Conservation (phyloP, 228 moss, liverwort and hornwort genomes). For the Sphagnum magellanicum region DNA sequence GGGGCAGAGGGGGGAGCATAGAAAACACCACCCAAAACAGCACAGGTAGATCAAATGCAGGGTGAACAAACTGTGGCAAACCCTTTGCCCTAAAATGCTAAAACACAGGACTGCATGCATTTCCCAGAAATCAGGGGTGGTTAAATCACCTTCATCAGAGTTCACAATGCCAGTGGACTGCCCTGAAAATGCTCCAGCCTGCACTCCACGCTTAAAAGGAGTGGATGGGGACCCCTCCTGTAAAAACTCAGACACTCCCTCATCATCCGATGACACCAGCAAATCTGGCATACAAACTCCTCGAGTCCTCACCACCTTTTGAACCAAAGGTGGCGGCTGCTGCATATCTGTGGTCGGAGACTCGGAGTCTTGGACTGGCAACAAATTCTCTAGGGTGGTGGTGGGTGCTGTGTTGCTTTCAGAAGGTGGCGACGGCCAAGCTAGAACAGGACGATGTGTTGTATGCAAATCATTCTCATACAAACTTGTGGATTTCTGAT, state of each 20-base stretch:
- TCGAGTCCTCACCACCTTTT: conserved; percentile 44
- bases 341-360: conserved; percentile 39
- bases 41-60: too few species aligned
- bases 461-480: conserved; percentile 44
- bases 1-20: too few species aligned
- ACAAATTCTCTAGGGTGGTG: neutral
- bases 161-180: conserved; percentile 37
- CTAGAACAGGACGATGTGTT: conserved; percentile 34
- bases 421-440: conserved; percentile 80
- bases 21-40: too few species aligned
- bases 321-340: conserved; percentile 27
- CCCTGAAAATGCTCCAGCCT: conserved; percentile 31
- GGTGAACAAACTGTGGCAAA: too few species aligned
- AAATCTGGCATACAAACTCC: conserved; percentile 40
- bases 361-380: conserved; percentile 36
- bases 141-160: conserved; percentile 65
- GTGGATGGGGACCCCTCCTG: conserved; percentile 52
- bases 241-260: conserved; percentile 42
- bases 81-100: too few species aligned
- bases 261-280: conserved; percentile 63
- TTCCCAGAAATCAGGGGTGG: too few species aligned
- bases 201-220: conserved; percentile 45
- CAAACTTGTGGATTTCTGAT: conserved; percentile 51
- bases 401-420: conserved; percentile 24
- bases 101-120: too few species aligned